Percentiles rank a stretch among this genome's conserved stretches.
phyloP scores from a whole-genome alignment of 495 filamentous ascomycete genomes.

The Hyaloscypha finlandica region DNA sequence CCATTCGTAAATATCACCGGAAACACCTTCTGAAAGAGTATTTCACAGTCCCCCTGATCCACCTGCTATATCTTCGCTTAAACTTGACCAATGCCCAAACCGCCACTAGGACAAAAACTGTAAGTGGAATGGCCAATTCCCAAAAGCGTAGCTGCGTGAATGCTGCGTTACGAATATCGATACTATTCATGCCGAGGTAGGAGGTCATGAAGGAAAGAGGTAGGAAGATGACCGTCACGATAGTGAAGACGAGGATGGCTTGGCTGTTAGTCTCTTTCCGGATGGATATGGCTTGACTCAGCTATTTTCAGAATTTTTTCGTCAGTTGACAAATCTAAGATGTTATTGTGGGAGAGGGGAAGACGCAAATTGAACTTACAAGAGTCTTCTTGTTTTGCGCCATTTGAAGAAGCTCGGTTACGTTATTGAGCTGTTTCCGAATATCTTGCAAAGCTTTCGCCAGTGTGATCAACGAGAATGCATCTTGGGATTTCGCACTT shows the following conservation, averaged over 20 bases:
- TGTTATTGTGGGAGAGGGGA: no score
- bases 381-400: neutral
- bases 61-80: neutral
- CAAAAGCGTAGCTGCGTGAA: conserved; percentile 41
- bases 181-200: conserved; percentile 41
- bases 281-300: neutral
- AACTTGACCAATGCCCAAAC: neutral
- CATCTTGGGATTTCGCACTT: neutral
- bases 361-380: neutral
- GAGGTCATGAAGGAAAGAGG: conserved; percentile 16
- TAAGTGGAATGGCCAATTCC: conserved; percentile 34
- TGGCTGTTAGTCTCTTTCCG: neutral
- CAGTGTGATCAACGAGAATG: neutral
- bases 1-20: neutral
- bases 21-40: neutral
- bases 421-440: neutral
- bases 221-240: conserved; percentile 28
- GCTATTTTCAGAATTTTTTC: neutral
- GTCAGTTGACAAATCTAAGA: neutral
- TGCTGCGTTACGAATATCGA: conserved; percentile 41
- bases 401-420: neutral
- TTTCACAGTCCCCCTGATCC: neutral
- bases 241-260: conserved; percentile 41
- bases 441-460: neutral
- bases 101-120: conserved; percentile 1